A percentile compares a stretch with the other conserved stretches of the same genome.
These are phyloP conservation scores for Emergomyces orientalis DNA, from an alignment of 2,329 filamentous ascomycete species.

Conservation along the genomic window DNA sequence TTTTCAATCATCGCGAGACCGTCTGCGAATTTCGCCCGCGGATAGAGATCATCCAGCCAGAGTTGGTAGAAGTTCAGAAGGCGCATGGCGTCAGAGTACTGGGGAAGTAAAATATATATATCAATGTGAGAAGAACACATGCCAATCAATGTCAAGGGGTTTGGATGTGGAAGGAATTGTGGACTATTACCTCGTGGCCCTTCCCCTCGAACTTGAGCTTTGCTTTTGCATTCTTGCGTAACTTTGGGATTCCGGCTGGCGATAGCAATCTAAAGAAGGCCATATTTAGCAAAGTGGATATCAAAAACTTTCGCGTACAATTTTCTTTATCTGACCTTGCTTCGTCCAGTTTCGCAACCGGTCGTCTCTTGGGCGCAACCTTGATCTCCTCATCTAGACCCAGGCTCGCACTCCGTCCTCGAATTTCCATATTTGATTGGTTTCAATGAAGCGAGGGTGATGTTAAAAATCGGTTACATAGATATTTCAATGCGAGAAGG, in stretches of 20 bases:
- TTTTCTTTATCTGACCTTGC: conserved; percentile 43
- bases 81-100: conserved; percentile 76
- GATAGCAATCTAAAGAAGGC: conserved; percentile 58
- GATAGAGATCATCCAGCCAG: conserved; percentile 94
- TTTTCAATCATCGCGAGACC: conserved; percentile 87
- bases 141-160: neutral
- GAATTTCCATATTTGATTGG: neutral
- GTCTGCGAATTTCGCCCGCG: conserved; percentile 87
- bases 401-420: conserved; percentile 40
- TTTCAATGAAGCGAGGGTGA: neutral
- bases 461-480: neutral
- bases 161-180: neutral
- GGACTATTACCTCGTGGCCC: conserved; percentile 66
- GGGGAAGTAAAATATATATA: neutral
- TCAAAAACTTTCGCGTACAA: conserved; percentile 8
- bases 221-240: conserved; percentile 61
- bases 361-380: conserved; percentile 65
- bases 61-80: conserved; percentile 87
- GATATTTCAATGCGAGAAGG: neutral
- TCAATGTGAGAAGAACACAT: neutral
- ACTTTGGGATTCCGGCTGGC: conserved; percentile 68
- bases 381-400: conserved; percentile 83
- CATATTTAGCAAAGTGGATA: neutral
- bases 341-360: conserved; percentile 81
- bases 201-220: conserved; percentile 79